These are phyloP conservation scores for Friedmanniomyces endolithicus DNA, from an alignment of 495 filamentous ascomycete genomes.

Conservation along the genomic window DNA sequence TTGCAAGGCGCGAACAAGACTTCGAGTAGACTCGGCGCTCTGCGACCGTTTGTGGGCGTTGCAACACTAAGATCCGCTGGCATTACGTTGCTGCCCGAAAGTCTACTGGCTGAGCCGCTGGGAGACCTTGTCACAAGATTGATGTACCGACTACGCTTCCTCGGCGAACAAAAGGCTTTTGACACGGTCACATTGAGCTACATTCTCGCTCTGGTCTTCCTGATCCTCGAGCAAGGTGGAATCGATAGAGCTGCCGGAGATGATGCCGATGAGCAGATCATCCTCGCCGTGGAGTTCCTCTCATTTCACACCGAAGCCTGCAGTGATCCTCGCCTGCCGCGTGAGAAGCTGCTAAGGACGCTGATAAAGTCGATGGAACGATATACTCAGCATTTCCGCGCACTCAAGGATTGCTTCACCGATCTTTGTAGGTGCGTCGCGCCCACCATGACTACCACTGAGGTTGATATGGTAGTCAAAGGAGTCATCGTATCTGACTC, in stretches of 20 bases:
- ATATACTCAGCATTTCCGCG: conserved; percentile 85
- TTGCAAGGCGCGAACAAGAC: conserved; percentile 62
- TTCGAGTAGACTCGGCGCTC: conserved; percentile 58
- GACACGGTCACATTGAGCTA: conserved; percentile 78
- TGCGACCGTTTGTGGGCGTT: conserved; percentile 71
- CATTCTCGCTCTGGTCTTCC: conserved; percentile 65
- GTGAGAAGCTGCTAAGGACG: conserved; percentile 53
- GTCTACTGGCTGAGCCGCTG: conserved; percentile 63
- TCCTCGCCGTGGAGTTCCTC: conserved; percentile 82
- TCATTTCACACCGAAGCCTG: conserved; percentile 64
- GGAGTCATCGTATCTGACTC: conserved; percentile 67
- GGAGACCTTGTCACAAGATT: conserved; percentile 80
- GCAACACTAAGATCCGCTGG: conserved; percentile 71
- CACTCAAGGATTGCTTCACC: conserved; percentile 78
- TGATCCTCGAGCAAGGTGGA: conserved; percentile 64
- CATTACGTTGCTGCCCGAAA: conserved; percentile 54
- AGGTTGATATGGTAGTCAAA: conserved; percentile 57
- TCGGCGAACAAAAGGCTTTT: conserved; percentile 82
- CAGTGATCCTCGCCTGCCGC: conserved; percentile 60
- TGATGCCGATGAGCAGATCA: conserved; percentile 73
- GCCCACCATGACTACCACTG: conserved; percentile 54
- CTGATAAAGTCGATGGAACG: conserved; percentile 73
- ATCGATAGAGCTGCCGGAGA: conserved; percentile 55
- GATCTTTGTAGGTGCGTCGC: conserved; percentile 73
- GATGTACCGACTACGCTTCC: conserved; percentile 77